phyloP scores from a whole-genome alignment of 495 filamentous ascomycete species.

The Oidiodendron maius region DNA sequence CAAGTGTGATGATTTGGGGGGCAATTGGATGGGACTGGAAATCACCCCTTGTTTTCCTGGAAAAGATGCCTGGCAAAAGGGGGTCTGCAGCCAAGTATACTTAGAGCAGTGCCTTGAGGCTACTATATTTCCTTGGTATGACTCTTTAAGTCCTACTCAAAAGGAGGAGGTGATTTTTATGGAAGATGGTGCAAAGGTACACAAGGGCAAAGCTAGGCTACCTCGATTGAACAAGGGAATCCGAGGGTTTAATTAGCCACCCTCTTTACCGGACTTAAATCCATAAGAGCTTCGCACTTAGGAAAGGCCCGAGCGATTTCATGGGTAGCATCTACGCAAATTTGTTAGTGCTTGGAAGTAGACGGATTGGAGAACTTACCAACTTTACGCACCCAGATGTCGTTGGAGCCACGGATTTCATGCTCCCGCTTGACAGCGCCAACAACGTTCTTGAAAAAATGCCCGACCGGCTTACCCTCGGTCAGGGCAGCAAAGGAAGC shows the following conservation, averaged over 20 bases:
- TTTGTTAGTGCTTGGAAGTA: too few species aligned
- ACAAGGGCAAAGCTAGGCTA: neutral
- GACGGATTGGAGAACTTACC: too few species aligned
- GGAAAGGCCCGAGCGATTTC: too few species aligned
- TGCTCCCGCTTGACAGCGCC: too few species aligned
- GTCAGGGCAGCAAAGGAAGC: too few species aligned
- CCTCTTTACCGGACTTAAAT: constrained; percentile 2
- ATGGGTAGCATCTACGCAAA: too few species aligned
- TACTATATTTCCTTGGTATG: neutral
- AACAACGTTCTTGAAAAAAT: too few species aligned
- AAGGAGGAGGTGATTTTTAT: constrained; percentile 1
- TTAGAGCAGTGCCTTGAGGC: neutral
- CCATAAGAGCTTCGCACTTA: too few species aligned
- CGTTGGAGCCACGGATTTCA: too few species aligned
- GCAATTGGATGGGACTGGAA: constrained; percentile 13
- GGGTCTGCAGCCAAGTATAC: too few species aligned
- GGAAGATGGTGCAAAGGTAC: neutral
- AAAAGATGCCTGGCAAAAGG: neutral
- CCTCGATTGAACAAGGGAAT: neutral
- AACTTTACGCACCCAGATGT: too few species aligned
- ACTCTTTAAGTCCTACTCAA: neutral
- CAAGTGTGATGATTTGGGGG: constrained; percentile 11
- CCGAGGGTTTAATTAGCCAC: neutral
- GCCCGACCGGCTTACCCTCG: too few species aligned
- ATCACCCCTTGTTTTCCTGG: constrained; percentile 8